Evolutionary conservation across 2,329 filamentous ascomycete genomes (phyloP), one percentile per base, ranked within the genome.

Genomic region (Akanthomyces dipterigenus): DNA sequence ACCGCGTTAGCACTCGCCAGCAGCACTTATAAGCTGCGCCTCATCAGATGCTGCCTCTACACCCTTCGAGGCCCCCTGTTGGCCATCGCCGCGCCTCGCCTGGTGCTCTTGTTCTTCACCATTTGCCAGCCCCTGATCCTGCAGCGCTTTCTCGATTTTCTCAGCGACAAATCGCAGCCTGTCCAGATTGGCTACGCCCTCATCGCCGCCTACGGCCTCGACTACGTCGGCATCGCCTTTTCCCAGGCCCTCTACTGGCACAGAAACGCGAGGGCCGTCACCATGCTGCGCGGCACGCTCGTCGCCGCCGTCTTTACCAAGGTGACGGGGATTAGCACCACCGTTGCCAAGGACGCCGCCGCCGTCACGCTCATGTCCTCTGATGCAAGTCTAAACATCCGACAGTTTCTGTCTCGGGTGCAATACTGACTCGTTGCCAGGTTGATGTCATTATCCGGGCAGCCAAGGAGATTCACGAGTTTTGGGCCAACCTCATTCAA

Each of bases 291-390:
- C 5, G 71, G 71, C 1, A 63, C 69, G 3, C 63, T 75, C 18
- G 70, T 73, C 18, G 68, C 72, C 12, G 68, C 70, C 2, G 65
- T 77, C 7, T 76, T 73, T 60, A 62, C 66, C 34, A 74, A 76
- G 53, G 68, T 71, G 1, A 73, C 70, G 0, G 65, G 68, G 7
- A 64, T 72, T 34, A 71, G 67, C 6, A 67, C 69, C 16, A 67
- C 68, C 5, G 63, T 64, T 20, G 63, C 67, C 8, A 70, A 72
- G 20, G 69, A 74, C 59, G 68, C 71, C 6, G 71, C 73, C 5
- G 69, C 75, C 1, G 67, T 76, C 18, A 77, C 75, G 2, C 69
- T 77, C 51, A 77, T 78, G 74, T 77, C 74, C 55, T 71, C 75
- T 14, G 75, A 77, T 70, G 71, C 69, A 67, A 66, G 68, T 55